These are phyloP conservation scores for Intubia oerlemansii DNA, from an alignment of 2,329 filamentous ascomycete genomes.

Conservation along the genomic window DNA sequence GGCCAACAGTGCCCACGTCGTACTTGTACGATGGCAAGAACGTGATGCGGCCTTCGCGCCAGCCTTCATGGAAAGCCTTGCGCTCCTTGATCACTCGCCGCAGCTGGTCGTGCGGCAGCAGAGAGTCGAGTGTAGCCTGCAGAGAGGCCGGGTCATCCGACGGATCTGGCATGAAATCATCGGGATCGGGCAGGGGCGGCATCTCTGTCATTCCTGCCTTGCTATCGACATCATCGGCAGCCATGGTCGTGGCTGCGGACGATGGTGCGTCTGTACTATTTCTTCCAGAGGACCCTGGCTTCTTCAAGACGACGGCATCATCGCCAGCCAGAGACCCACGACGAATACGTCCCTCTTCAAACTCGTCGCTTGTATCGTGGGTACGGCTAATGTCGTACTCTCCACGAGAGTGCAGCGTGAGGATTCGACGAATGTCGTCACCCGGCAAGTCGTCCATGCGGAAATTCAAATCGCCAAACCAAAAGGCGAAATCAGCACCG, in stretches of 20 bases:
- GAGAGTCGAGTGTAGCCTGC: slow-evolving; percentile 68
- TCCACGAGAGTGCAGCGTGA: slow-evolving; percentile 64
- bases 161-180: slow-evolving; percentile 45
- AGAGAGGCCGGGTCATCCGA: slow-evolving; percentile 66
- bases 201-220: slow-evolving; percentile 16
- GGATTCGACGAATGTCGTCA: slow-evolving; percentile 67
- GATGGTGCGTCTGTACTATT: too few species aligned
- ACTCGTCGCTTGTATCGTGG: not conserved
- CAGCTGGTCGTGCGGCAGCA: slow-evolving; percentile 81
- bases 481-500: slow-evolving; percentile 85
- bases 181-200: slow-evolving; percentile 32
- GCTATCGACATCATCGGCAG: slow-evolving; percentile 10
- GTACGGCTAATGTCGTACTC: slow-evolving; percentile 41
- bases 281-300: too few species aligned
- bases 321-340: slow-evolving; percentile 21
- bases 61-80: slow-evolving; percentile 80
- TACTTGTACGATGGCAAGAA: slow-evolving; percentile 97
- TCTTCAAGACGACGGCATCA: slow-evolving; percentile 25
- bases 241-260: slow-evolving; percentile 11
- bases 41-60: slow-evolving; percentile 69
- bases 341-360: too few species aligned
- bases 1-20: slow-evolving; percentile 75
- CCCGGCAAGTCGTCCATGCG: slow-evolving; percentile 72
- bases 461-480: slow-evolving; percentile 94
- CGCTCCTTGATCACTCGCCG: slow-evolving; percentile 47